Base-by-base conservation (phyloP, 2,329 filamentous ascomycete genomes). In the Aureobasidium sp. region DNA sequence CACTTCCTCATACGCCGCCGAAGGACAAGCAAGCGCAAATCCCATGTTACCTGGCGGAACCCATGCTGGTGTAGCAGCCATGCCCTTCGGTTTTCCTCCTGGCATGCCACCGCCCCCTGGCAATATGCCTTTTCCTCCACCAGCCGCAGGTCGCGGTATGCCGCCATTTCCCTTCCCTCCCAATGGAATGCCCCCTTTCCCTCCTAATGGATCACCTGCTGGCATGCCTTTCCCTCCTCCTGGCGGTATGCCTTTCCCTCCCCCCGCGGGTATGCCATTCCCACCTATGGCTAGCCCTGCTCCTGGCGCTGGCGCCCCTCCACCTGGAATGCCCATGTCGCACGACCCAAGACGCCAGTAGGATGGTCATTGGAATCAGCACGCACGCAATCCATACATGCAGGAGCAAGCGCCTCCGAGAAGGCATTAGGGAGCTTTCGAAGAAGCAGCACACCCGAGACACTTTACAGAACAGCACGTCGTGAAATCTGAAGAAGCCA, bases 1-100 rank as follows among this genome's bases (percentile, higher is more conserved):
- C 76, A 97, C 94, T 45, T 90, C 87, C 47, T 96, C 92, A 42
- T 97, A 99, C 78, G 90, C 90, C 66, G 91, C 91, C 68, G 94
- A 96, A 78, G 94, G 94, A 70, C 91, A 97, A 75, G 86, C 88
- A 66, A 85, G 86, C 71, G 85, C 85, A 64, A 97, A 96, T 75
- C 92, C 89, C 57, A 91, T 94, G 85, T 85, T 93, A 53, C 72
- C 62, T 14, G 54, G 54, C 21, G 54, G 54, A 58, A 48, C 69
- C 67, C n/a, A 65, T 72, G 66, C 83, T 81, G 11, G 84, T 86
- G 70, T 81, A 37, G 72, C 72, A 44, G 68, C 69, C 37, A 72
- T 70, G 64, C 69, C 69, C 16, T 68, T 67, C 74, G 66, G 68
- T 30, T 87, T 90, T 71, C 85, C 86, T 39, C 73, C 75, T 29